Base-by-base conservation (phyloP, 2,329 filamentous ascomycete genomes). In the Penicillium sp. region DNA sequence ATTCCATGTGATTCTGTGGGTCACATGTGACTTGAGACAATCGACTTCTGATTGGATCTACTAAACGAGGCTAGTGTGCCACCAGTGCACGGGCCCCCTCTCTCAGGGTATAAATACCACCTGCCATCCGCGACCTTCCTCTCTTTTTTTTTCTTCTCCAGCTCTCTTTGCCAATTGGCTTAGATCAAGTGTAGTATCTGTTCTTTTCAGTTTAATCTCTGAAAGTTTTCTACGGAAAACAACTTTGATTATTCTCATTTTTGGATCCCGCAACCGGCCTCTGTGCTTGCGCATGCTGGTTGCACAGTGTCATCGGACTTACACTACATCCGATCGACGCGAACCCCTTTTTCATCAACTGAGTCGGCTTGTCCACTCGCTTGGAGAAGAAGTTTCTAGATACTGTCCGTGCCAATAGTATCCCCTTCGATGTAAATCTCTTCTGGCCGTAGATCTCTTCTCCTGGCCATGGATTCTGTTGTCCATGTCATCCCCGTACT, bases 131-230 rank as follows among this genome's bases (percentile, higher is more conserved):
- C 34, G 20, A 2, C 32, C 47, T 68, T 65, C 58, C 53, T 53
- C 62, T 66, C 68, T 64, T 62, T 66, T 63, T 60, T 63, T 69
- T 65, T 67, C 54, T 67, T 69, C 56, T 69, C 58, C 59, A 73
- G 70, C 70, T 73, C 70, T 71, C 67, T 69, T 70, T 71, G 68
- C 73, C 71, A 72, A 76, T 75, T 69, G 70, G 80, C 80, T 86
- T 86, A 87, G 84, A 88, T 88, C 84, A 88, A 87, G 83, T 88
- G 83, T 87, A 88, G 84, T 88, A 88, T 93, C 89, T 91, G 87
- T 89, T 90, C 85, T 89, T 88, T 86, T 87, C 83, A 90, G 86
- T 88, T 89, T 90, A 89, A 89, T 88, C 83, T 85, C 85, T 90
- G 84, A 84, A 86, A 88, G 78, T 77, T 75, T 74, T 76, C 81